Base-by-base conservation (phyloP, 129 eudicot genomes). In the Centrapalus pauciflorus region DNA sequence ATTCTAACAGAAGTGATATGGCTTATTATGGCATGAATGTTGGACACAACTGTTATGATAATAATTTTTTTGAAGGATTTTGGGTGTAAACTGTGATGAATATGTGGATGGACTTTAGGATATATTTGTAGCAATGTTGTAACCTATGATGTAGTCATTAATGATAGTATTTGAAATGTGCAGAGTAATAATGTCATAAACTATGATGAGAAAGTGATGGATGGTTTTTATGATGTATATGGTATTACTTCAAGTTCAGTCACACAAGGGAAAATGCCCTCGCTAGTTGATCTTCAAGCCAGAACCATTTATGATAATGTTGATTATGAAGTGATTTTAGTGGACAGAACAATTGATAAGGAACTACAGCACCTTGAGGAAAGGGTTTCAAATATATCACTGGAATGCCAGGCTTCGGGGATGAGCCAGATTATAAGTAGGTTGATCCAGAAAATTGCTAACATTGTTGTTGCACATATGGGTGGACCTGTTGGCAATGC, bases 401-500 rank as follows among this genome's bases (percentile, higher is more conserved):
- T 62, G 61, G 95, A 88, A 55, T 77, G 49, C 59, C 79, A 33
- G 23, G 84, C 87, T 73, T 20, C 69, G 38, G 90, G 81, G 46
- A 55, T 35, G 71, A 79, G 75, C 28, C 74, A 69, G 73, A 43
- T 63, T 70, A 69, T 81, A 23, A 81, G 79, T 66, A 57, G 77
- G 69, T 72, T 92, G 46, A 76, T 92, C 37, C 95, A 88, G 74
- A 85, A 76, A 72, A 70, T 92, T 77, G 90, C 98, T 20, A 67
- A 76, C 54, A 83, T 92, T 19, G 82, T 92, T 67, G 98, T 92
- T 66, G 79, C 82, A 37, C 82, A 76, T 70, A 85, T 92, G 96
- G 98, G 98, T 64, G 98, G 98, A 70, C 98, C 98, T 46, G 97
- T 91, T 51, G 70, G 69, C 63, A 79, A 85, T 77, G 96, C 95